Base-by-base conservation (phyloP, 2,329 filamentous ascomycete species). In the Fusarium tupiense region DNA sequence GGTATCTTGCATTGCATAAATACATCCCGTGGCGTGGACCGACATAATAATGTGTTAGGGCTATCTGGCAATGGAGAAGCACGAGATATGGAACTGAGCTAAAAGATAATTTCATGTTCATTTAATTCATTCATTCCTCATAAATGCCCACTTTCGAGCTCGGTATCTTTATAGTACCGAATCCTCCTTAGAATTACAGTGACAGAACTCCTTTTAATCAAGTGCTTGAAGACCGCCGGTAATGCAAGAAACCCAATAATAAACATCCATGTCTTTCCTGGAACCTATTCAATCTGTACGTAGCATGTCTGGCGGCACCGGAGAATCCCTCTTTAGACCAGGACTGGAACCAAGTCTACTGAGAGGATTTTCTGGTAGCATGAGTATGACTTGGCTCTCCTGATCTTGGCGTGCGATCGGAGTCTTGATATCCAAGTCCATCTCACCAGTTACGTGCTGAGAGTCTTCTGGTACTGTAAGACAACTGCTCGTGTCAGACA, bases 401-500 rank as follows among this genome's bases (percentile, higher is more conserved):
- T 56, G 33, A 12, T 56, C 47, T 46, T 53, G 76, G 12, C 74
- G 74, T 43, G 80, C 81, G 4, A 80, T 84, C 11, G 86, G 85
- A 13, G 85, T 87, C 67, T 81, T 82, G 53, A 80, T 68, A 38
- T 85, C 84, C 17, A 82, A 26, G 29, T 84, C 82, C 67, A 80
- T 77, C 22, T 83, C 80, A 47, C 65, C 75, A 22, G 66, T 72
- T 29, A 79, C 79, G 9, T 80, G 72, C 22, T 76, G 80, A 50
- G 77, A 73, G 33, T 80, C 79, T 54, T 83, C 83, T 9, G 64
- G 41, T 22, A 67, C 57, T 1, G 84, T 83, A 26, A 79, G 63
- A 62, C 82, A 79, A 71, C 84, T 87, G 65, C 81, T 83, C 11
- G 80, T 73, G 66, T 88, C 87, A n/a, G 86, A 88, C 85, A 87